Evolutionary conservation across 352 stramenopile species (phyloP).

Genomic region (Phytophthora macrochlamydospora): DNA sequence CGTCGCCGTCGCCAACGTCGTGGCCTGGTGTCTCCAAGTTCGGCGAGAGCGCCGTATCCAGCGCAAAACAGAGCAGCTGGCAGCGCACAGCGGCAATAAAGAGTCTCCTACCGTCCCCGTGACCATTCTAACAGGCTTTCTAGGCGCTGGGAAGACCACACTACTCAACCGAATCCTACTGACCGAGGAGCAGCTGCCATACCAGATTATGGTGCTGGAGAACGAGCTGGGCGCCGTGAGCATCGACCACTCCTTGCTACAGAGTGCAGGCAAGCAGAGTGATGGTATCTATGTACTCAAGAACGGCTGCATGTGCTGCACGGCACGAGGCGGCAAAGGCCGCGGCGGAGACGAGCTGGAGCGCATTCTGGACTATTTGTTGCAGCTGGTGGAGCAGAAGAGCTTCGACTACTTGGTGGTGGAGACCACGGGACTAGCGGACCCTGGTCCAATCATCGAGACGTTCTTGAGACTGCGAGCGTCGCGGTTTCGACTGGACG

Average conservation of each 20-base stretch:
- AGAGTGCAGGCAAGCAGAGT: slow-evolving; percentile 32
- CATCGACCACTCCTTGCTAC: slow-evolving; percentile 70
- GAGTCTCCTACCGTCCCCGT: slow-evolving; percentile 60
- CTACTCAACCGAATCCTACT: slow-evolving; percentile 96
- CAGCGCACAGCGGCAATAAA: slow-evolving; percentile 13
- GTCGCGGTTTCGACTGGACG: slow-evolving; percentile 94
- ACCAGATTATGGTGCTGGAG: slow-evolving; percentile 97
- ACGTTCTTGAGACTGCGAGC: slow-evolving; percentile 94
- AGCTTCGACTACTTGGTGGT: slow-evolving; percentile 97
- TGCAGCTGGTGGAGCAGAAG: slow-evolving; percentile 62
- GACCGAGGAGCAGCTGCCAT: slow-evolving; percentile 77
- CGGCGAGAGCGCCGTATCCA: slow-evolving; percentile 64
- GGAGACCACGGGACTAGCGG: slow-evolving; percentile 96
- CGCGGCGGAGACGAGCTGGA: slow-evolving; percentile 86
- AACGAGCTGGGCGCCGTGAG: slow-evolving; percentile 74
- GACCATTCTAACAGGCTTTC: slow-evolving; percentile 95
- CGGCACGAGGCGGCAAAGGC: slow-evolving; percentile 89
- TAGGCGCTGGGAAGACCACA: slow-evolving; percentile 96
- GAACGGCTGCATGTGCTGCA: slow-evolving; percentile 99
- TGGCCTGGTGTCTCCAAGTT: slow-evolving; percentile 70
- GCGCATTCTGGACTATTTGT: slow-evolving; percentile 90
- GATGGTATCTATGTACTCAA: slow-evolving; percentile 97
- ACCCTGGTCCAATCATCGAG: slow-evolving; percentile 97
- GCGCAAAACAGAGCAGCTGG: slow-evolving; percentile 57
- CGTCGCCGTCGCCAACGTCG: slow-evolving; percentile 61